Evolutionary conservation across 2,329 filamentous ascomycete genomes (phyloP).

Genomic region (Neopestalotiopsis rosae): DNA sequence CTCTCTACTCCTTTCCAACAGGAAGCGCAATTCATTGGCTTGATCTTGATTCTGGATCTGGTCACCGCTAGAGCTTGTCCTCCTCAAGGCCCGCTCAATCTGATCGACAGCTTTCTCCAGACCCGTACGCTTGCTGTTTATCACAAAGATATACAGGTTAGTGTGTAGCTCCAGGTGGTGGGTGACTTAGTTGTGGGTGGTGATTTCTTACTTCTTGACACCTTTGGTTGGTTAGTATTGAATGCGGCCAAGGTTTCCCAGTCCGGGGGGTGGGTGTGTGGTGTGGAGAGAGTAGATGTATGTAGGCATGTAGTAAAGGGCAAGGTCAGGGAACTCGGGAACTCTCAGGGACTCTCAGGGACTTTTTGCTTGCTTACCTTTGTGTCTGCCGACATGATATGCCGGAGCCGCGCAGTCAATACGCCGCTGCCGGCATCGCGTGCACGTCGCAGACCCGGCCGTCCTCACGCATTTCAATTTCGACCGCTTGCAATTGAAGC

Average conservation of each 20-base stretch:
- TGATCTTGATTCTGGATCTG: conserved; percentile 46
- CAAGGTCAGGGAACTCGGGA: not conserved
- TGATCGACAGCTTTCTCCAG: conserved; percentile 77
- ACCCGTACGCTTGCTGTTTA: conserved; percentile 71
- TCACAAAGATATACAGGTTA: conserved; percentile 7
- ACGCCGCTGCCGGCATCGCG: conserved; percentile 36
- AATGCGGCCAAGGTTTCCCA: not conserved
- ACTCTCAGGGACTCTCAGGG: too few relatives aligned
- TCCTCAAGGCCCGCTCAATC: conserved; percentile 71
- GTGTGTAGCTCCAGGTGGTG: conserved; percentile 6
- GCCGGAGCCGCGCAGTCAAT: conserved; percentile 70
- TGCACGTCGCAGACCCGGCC: conserved; percentile 32
- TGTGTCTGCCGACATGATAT: conserved; percentile 76
- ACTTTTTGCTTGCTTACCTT: conserved; percentile 43
- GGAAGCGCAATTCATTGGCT: conserved; percentile 51
- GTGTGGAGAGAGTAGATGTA: not conserved
- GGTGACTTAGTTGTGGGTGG: not conserved
- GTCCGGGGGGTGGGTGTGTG: not conserved
- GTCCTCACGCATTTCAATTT: conserved; percentile 40
- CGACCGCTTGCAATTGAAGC: conserved; percentile 40
- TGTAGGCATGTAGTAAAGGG: not conserved
- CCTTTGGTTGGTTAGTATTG: conserved; percentile 33
- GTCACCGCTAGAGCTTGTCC: conserved; percentile 52
- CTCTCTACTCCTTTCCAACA: conserved; percentile 54
- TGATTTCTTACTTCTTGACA: conserved; percentile 69